phyloP scores from a whole-genome alignment of 2,329 filamentous ascomycete species.

The Eurotiales sp. region DNA sequence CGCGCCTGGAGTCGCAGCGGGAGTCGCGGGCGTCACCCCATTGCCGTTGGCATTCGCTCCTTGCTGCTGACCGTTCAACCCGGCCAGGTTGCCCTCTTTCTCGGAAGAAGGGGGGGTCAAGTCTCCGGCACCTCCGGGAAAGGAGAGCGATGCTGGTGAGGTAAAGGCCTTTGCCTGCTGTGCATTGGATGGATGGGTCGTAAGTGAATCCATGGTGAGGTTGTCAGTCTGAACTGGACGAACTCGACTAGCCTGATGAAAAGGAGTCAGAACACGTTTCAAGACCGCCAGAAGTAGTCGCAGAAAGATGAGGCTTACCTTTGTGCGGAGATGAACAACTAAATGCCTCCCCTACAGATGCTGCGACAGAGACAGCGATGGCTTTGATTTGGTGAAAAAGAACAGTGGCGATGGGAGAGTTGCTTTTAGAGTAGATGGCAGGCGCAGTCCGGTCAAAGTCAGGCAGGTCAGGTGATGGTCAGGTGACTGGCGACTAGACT shows the following conservation, averaged over 20 bases:
- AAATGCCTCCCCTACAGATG: slow-evolving; percentile 79
- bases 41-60: slow-evolving; percentile 61
- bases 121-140: slow-evolving; percentile 78
- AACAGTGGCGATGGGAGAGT: too few relatives aligned
- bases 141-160: slow-evolving; percentile 85
- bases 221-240: too few relatives aligned
- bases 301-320: slow-evolving; percentile 29
- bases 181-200: slow-evolving; percentile 86
- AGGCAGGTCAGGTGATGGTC: slow-evolving; percentile 14
- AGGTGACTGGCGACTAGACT: slow-evolving; percentile 13
- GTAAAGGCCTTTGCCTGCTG: slow-evolving; percentile 95
- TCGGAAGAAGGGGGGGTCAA: slow-evolving; percentile 75
- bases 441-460: slow-evolving; percentile 6
- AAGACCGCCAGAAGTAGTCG: too few relatives aligned
- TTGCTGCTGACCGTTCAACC: slow-evolving; percentile 52
- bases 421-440: slow-evolving; percentile 12
- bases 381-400: slow-evolving; percentile 15
- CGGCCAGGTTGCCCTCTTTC: slow-evolving; percentile 55
- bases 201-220: slow-evolving; percentile 83
- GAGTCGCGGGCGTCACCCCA: slow-evolving; percentile 84
- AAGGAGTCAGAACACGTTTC: too few relatives aligned
- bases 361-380: slow-evolving; percentile 17
- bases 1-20: slow-evolving; percentile 84
- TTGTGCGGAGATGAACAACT: slow-evolving; percentile 92
- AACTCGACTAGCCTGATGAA: background rate